Percentiles rank a stretch among this genome's conserved stretches.
phyloP scores from a whole-genome alignment of 2,329 filamentous ascomycete genomes.

The Huntiella decipiens region DNA sequence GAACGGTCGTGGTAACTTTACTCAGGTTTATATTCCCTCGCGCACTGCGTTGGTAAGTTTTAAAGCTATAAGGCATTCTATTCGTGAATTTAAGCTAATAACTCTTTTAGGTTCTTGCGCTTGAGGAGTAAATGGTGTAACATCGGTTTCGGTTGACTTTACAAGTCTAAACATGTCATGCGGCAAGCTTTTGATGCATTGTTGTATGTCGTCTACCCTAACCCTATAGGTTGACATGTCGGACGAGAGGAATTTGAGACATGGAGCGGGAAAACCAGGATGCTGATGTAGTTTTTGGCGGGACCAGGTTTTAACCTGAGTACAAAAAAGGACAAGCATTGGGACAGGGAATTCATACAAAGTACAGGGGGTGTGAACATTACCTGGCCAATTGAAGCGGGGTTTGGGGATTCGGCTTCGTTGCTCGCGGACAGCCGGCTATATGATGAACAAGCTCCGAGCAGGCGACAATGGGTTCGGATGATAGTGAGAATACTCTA shows the following conservation, averaged over 20 bases:
- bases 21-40: conserved; percentile 76
- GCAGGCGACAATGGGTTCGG: too few relatives aligned
- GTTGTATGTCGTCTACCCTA: not conserved
- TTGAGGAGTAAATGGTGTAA: conserved; percentile 1
- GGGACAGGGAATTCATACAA: conserved; percentile 1
- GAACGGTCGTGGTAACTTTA: conserved; percentile 80
- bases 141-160: too few relatives aligned
- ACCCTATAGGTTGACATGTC: not conserved
- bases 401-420: conserved; percentile 1
- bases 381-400: not conserved
- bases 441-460: not conserved
- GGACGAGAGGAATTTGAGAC: not conserved
- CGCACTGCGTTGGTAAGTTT: conserved; percentile 60
- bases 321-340: conserved; percentile 1
- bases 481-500: too few relatives aligned
- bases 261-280: not conserved
- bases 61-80: conserved; percentile 5
- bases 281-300: not conserved
- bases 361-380: not conserved
- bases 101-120: conserved; percentile 6
- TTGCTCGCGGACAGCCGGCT: not conserved
- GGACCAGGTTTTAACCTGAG: not conserved
- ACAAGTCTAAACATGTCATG: too few relatives aligned
- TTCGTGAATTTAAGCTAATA: conserved; percentile 2
- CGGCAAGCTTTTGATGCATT: too few relatives aligned